Evolutionary conservation across 331 rosid species (phyloP).

Genomic region (Cucumis variabilis): DNA sequence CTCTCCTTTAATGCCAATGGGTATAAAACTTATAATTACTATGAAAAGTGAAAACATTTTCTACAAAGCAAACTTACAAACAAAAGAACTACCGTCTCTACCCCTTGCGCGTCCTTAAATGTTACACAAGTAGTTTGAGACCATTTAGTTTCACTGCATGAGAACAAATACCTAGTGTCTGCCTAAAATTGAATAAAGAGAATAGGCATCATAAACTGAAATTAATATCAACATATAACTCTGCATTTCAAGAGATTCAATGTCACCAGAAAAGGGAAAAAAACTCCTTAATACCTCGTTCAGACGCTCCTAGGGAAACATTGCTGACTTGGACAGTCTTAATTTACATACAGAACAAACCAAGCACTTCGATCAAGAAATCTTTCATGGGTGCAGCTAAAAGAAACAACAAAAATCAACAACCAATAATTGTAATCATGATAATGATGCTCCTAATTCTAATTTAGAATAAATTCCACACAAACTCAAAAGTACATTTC

Average conservation of each 20-base stretch:
- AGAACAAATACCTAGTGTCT: no score
- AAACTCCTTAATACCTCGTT: not conserved
- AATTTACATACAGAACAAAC: conserved; percentile 41
- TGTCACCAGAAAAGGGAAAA: no score
- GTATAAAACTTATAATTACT: no score
- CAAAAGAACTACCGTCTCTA: conserved; percentile 90
- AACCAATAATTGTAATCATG: not conserved
- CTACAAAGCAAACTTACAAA: conserved; percentile 60
- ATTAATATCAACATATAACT: no score
- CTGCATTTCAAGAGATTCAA: no score
- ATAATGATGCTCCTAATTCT: not conserved
- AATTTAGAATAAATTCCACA: not conserved
- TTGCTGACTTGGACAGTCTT: conserved; percentile 81
- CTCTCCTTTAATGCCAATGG: no score
- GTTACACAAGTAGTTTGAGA: conserved; percentile 73
- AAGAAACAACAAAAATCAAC: not conserved
- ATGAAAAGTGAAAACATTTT: not conserved
- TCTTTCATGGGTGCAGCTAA: not conserved
- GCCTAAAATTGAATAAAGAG: no score
- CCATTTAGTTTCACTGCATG: no score
- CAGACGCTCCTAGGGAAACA: conserved; percentile 94
- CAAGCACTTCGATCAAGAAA: no score
- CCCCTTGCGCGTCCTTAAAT: conserved; percentile 89
- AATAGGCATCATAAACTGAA: no score
- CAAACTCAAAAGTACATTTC: conserved; percentile 17